Base-by-base conservation (phyloP, 345 rosid species). In the Euphorbia lathyris region DNA sequence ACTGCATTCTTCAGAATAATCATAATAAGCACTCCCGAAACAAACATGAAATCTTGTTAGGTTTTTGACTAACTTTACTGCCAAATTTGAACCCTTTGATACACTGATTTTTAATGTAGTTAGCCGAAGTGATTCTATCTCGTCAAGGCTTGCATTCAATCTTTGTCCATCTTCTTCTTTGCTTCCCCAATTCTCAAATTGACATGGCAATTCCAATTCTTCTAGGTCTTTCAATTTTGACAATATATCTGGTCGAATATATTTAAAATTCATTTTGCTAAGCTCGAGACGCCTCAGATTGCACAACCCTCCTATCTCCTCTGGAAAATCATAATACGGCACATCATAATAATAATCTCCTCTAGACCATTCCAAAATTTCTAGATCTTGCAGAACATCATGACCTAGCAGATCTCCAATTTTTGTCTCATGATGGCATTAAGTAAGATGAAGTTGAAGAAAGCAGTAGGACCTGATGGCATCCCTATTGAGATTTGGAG, bases 31-130 rank as follows among this genome's bases (percentile, higher is more conserved):
- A 34, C 0, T 2, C 1, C 47, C 48, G 0, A 38, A 19, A 22
- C 0, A 27, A 0, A 62, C 5, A 0, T 38, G 9, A 20, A 62
- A 62, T 38, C 65, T 62, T 20, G 0, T 20, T 0, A 36, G 17
- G 17, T 36, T 62, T 0, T 3, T 14, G 19, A 58, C 62, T 0
- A 26, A 27, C 67, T 45, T 45, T 45, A 7, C 19, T 45, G 17
- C 17, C 17, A 45, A 45, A 45, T 0, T 14, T 45, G 19, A 45
- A 77, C 10, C 68, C 27, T 32, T 61, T 2, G 71, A 38, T 2
- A 70, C 10, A 52, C 65, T 76, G 55, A 83, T 3, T 0, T 12
- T 0, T 76, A 74, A 0, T 19, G 17, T 45, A 13, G 51, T 45
- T 14, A 45, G 51, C 13, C 17, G 51, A 45, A 45, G 51, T 0